Percentiles rank a stretch among this genome's conserved stretches.
Conservation (phyloP, 2,329 filamentous ascomycete genomes). For the Mycosphaerella arachidis region DNA sequence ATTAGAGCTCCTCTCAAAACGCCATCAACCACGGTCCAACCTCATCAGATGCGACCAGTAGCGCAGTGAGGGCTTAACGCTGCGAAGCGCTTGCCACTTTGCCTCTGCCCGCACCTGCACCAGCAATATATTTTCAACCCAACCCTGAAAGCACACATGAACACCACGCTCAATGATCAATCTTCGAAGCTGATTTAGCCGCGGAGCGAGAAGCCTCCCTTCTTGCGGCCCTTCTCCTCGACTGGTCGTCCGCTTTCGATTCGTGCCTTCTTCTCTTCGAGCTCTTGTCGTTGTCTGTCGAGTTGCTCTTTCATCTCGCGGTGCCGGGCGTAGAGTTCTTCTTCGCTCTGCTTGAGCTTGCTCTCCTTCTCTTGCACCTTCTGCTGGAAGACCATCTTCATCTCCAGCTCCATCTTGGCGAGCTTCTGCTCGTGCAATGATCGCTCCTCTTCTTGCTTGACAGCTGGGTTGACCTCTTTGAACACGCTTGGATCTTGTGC, state of each 20-base stretch:
- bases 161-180: slow-evolving; percentile 21
- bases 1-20: slow-evolving; percentile 24
- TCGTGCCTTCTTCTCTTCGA: slow-evolving; percentile 97
- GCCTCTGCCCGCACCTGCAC: slow-evolving; percentile 5
- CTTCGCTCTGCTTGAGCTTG: slow-evolving; percentile 98
- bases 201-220: slow-evolving; percentile 91
- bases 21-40: slow-evolving; percentile 8
- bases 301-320: slow-evolving; percentile 99
- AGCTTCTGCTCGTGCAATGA: slow-evolving; percentile 98
- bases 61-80: neutral
- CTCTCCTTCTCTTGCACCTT: slow-evolving; percentile 99
- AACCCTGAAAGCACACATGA: slow-evolving; percentile 11
- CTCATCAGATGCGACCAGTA: slow-evolving; percentile 5
- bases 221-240: slow-evolving; percentile 97
- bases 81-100: neutral
- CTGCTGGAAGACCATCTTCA: slow-evolving; percentile 99
- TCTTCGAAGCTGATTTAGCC: slow-evolving; percentile 25
- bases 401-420: slow-evolving; percentile 99
- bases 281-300: slow-evolving; percentile 86
- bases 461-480: slow-evolving; percentile 99
- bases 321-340: slow-evolving; percentile 96
- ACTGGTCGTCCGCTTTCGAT: slow-evolving; percentile 92
- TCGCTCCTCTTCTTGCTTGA: slow-evolving; percentile 99
- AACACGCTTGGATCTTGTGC: slow-evolving; percentile 98
- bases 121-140: slow-evolving; percentile 7